Evolutionary conservation across 805 yeast species (phyloP).

Genomic region (Kodamaea neixiangensis): DNA sequence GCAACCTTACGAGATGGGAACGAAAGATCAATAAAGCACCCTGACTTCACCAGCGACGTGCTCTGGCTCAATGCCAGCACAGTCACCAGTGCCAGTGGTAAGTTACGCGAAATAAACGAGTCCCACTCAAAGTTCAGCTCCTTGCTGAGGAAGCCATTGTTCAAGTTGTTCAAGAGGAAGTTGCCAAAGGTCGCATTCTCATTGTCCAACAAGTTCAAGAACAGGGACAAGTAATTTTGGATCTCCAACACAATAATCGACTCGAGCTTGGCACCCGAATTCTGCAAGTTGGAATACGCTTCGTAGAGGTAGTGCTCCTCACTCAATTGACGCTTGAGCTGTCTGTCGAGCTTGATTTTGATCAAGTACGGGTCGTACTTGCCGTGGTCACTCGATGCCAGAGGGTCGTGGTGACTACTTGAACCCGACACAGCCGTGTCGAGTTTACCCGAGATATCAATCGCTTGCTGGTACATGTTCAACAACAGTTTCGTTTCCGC

Average conservation of each 20-base stretch:
- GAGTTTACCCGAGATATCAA: slow-evolving; percentile 59
- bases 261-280: slow-evolving; percentile 83
- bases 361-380: slow-evolving; percentile 82
- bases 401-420: slow-evolving; percentile 3
- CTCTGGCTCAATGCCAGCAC: slow-evolving; percentile 28
- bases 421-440: slow-evolving; percentile 24
- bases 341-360: slow-evolving; percentile 70
- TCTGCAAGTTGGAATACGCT: slow-evolving; percentile 83
- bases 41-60: slow-evolving; percentile 29
- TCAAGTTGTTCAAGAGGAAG: slow-evolving; percentile 60
- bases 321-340: slow-evolving; percentile 70
- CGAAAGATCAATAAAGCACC: slow-evolving; percentile 43
- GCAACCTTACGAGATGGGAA: slow-evolving; percentile 37
- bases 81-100: slow-evolving; percentile 34
- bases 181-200: slow-evolving; percentile 74
- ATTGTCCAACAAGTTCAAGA: slow-evolving; percentile 68
- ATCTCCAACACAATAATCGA: slow-evolving; percentile 84
- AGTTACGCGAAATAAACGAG: slow-evolving; percentile 70
- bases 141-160: slow-evolving; percentile 66
- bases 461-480: slow-evolving; percentile 55
- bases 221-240: slow-evolving; percentile 75
- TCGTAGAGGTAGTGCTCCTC: slow-evolving; percentile 89
- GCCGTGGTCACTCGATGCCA: slow-evolving; percentile 26
- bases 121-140: slow-evolving; percentile 89
- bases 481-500: slow-evolving; percentile 41